These are phyloP conservation scores for Trichoderma hamatum DNA, from an alignment of 2,329 filamentous ascomycete species.

Conservation along the genomic window DNA sequence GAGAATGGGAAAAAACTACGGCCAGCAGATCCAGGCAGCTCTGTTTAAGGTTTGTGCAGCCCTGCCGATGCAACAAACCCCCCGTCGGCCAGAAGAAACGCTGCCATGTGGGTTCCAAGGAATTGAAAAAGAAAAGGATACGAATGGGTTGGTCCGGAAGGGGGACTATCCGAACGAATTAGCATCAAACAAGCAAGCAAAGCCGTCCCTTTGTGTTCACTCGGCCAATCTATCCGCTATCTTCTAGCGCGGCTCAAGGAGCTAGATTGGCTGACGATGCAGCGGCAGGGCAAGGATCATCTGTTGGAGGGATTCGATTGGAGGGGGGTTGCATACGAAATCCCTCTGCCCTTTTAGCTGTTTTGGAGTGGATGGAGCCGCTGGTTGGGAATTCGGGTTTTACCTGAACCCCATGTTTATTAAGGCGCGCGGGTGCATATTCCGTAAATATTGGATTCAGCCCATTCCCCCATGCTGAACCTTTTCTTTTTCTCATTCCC, in stretches of 20 bases:
- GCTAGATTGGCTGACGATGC: background rate
- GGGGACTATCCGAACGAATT: background rate
- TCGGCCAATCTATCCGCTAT: background rate
- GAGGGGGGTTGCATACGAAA: background rate
- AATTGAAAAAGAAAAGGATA: background rate
- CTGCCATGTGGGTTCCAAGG: constrained; percentile 7
- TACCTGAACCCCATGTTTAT: constrained; percentile 12
- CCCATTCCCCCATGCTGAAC: background rate
- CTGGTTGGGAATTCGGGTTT: constrained; percentile 21
- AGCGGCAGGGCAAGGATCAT: background rate
- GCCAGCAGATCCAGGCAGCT: background rate
- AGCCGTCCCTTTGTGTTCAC: no score
- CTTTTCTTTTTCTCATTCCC: background rate
- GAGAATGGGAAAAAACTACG: background rate
- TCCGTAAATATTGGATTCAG: constrained; percentile 12
- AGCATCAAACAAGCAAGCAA: background rate
- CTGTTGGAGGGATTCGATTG: background rate
- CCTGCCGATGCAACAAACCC: background rate
- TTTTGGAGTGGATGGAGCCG: constrained; percentile 2
- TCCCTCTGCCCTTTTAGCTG: background rate
- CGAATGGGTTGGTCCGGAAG: background rate
- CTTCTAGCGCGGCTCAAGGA: background rate
- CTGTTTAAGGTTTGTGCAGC: constrained; percentile 3
- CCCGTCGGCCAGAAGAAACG: constrained; percentile 1
- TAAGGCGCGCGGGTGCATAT: background rate